A percentile compares a stretch with the other conserved stretches of the same genome.
These are phyloP conservation scores for Lodderomyces metapsilosis DNA, from an alignment of 1,139 yeast genomes.

Conservation along the genomic window DNA sequence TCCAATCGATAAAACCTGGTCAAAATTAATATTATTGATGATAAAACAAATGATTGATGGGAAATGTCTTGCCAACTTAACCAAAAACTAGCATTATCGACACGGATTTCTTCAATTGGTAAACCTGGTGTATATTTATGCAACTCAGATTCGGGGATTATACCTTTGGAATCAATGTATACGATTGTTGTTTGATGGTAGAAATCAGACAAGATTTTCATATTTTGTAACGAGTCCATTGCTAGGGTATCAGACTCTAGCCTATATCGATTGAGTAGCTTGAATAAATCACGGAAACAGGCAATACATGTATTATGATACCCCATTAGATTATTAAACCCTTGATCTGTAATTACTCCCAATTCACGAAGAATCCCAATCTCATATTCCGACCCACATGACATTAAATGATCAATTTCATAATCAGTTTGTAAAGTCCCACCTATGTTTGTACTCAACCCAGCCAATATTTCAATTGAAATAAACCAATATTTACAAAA, in stretches of 20 bases:
- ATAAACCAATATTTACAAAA: conserved; percentile 65
- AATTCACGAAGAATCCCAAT: conserved; percentile 25
- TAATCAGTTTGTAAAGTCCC: conserved; percentile 55
- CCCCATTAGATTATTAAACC: conserved; percentile 56
- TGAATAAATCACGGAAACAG: conserved; percentile 48
- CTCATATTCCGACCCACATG: conserved; percentile 43
- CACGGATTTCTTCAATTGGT: conserved; percentile 15
- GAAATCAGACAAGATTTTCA: conserved; percentile 25
- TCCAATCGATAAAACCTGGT: conserved; percentile 27
- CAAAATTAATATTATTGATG: conserved; percentile 25
- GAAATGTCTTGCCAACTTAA: conserved; percentile 36
- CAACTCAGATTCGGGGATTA: conserved; percentile 11
- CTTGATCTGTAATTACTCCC: conserved; percentile 36
- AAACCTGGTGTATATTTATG: conserved; percentile 12
- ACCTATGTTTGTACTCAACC: conserved; percentile 57
- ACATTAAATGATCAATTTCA: conserved; percentile 46
- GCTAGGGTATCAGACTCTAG: not conserved
- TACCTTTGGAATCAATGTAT: conserved; percentile 11
- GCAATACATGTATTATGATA: conserved; percentile 49
- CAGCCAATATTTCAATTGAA: conserved; percentile 62
- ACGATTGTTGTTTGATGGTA: conserved; percentile 15
- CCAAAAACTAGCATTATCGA: conserved; percentile 10
- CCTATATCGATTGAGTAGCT: conserved; percentile 41
- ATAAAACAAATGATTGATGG: conserved; percentile 29
- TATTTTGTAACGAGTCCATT: conserved; percentile 14